Conservation (phyloP, 306 rosid genomes). For the Quercus wislizeni region DNA sequence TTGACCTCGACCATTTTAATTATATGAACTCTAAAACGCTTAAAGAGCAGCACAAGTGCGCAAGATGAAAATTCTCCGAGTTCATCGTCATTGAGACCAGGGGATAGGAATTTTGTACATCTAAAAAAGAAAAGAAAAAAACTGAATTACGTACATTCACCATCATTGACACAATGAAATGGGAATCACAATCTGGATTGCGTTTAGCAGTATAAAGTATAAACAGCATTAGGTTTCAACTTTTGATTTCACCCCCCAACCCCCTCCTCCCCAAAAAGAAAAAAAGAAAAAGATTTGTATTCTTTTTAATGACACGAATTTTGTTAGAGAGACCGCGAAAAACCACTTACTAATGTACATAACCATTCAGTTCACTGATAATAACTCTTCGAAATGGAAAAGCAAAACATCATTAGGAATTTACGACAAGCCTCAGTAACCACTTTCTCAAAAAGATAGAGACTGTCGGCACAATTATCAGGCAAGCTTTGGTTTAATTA, state of each 20-base stretch:
- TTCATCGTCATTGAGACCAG: background rate
- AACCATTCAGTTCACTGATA: too few species aligned
- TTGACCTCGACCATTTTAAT: background rate
- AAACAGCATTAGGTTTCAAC: background rate
- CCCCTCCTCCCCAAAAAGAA: too few species aligned
- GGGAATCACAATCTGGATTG: background rate
- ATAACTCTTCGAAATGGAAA: too few species aligned
- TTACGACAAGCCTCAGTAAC: background rate
- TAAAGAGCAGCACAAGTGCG: background rate
- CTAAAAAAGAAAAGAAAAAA: too few species aligned
- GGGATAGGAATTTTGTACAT: background rate
- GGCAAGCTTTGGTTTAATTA: background rate
- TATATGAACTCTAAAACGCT: background rate
- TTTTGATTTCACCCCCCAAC: background rate
- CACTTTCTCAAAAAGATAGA: background rate
- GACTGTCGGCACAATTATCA: background rate
- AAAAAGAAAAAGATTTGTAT: too few species aligned
- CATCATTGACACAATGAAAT: background rate
- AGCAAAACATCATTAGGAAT: background rate
- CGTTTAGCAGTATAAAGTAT: background rate
- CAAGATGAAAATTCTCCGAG: background rate
- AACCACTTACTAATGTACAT: too few species aligned
- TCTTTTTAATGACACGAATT: background rate
- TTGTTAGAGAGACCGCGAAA: too few species aligned
- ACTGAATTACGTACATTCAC: background rate